Conservation (phyloP, 768 basidiomycete genomes). For the Saitozyma sp. region DNA sequence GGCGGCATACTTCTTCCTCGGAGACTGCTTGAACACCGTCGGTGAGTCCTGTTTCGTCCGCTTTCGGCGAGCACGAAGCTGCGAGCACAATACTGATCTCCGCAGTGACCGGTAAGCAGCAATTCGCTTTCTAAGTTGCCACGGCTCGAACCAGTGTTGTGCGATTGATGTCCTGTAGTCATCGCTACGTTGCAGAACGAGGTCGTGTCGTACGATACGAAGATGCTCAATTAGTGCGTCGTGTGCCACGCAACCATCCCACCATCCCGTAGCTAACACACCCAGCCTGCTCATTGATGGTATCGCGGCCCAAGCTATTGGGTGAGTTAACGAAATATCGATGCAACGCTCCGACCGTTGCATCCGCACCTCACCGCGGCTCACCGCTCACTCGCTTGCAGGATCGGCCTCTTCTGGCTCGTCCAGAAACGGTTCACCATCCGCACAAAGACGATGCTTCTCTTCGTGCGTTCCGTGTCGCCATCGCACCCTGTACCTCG, state of each 20-base stretch:
- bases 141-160: neutral
- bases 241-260: no score
- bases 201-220: conserved; percentile 45
- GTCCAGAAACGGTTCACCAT: conserved; percentile 39
- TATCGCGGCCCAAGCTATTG: conserved; percentile 43
- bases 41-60: no score
- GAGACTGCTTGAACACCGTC: conserved; percentile 43
- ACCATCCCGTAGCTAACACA: conserved; percentile 4
- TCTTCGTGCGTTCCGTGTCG: conserved; percentile 28
- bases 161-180: conserved; percentile 11
- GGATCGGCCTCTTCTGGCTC: conserved; percentile 48
- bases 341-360: neutral
- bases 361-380: neutral
- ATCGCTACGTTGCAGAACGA: conserved; percentile 47
- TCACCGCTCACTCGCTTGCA: conserved; percentile 1
- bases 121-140: neutral
- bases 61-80: no score
- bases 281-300: conserved; percentile 44
- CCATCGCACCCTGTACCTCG: neutral
- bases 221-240: conserved; percentile 43
- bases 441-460: conserved; percentile 40
- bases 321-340: conserved; percentile 10
- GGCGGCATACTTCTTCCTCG: conserved; percentile 55
- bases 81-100: no score
- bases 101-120: conserved; percentile 25